These are phyloP conservation scores for Plasmodium gonderi DNA, from an alignment of 169 alveolate species.

Conservation along the genomic window DNA sequence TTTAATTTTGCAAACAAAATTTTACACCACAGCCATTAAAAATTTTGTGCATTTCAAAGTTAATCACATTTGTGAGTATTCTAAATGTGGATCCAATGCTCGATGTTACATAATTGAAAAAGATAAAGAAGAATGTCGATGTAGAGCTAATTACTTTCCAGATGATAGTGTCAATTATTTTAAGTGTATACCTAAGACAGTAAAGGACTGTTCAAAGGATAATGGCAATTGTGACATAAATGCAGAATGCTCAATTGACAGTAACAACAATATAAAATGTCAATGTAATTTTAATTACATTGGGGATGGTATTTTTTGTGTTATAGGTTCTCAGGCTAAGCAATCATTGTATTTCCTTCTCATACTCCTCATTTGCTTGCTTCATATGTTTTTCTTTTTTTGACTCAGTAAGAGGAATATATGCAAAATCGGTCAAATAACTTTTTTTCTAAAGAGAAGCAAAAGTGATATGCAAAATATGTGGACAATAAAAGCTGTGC, in stretches of 20 bases:
- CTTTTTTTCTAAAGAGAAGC: too few relatives aligned
- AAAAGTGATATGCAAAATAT: too few relatives aligned
- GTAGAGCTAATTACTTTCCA: slow-evolving; percentile 46
- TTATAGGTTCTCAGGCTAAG: slow-evolving; percentile 6
- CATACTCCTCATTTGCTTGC: neutral
- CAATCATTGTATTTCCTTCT: slow-evolving; percentile 15
- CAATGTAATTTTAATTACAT: slow-evolving; percentile 17
- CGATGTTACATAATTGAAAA: slow-evolving; percentile 64
- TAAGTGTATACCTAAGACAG: slow-evolving; percentile 42
- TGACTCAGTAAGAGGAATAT: neutral
- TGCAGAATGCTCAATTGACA: slow-evolving; percentile 50
- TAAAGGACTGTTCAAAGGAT: slow-evolving; percentile 9
- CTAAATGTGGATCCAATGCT: slow-evolving; percentile 70
- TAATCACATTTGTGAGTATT: slow-evolving; percentile 50
- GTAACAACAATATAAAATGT: slow-evolving; percentile 8
- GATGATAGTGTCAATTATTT: slow-evolving; percentile 33
- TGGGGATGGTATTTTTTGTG: slow-evolving; percentile 75
- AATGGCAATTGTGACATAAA: slow-evolving; percentile 61
- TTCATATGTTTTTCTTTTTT: slow-evolving; percentile 25
- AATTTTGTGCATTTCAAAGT: slow-evolving; percentile 31
- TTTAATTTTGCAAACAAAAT: slow-evolving; percentile 12
- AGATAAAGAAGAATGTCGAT: slow-evolving; percentile 58
- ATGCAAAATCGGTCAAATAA: too few relatives aligned
- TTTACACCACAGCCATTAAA: slow-evolving; percentile 18
- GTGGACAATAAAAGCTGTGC: too few relatives aligned